Evolutionary conservation across 1,139 yeast genomes (phyloP).

Genomic region (Dujonia santamariae): DNA sequence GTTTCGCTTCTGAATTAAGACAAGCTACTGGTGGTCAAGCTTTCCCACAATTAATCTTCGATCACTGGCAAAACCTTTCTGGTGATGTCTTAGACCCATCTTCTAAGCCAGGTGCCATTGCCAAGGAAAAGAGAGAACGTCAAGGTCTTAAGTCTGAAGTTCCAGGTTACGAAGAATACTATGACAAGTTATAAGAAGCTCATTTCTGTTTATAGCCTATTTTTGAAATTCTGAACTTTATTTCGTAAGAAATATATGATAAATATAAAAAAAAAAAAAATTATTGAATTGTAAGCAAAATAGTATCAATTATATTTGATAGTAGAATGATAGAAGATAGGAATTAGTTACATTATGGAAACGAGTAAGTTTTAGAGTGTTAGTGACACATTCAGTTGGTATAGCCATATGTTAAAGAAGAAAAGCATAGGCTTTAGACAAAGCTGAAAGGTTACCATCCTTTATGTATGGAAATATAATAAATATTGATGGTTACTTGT

Average conservation of each 20-base stretch:
- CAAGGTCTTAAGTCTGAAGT: slow-evolving; percentile 96
- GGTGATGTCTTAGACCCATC: slow-evolving; percentile 93
- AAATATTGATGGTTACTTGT: no score
- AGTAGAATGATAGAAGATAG: no score
- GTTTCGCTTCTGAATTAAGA: slow-evolving; percentile 99
- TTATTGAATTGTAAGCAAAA: neutral
- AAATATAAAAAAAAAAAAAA: slow-evolving; percentile 1
- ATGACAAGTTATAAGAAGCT: slow-evolving; percentile 86
- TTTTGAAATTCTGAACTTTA: slow-evolving; percentile 1
- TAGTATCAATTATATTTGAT: neutral
- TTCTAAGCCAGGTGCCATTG: slow-evolving; percentile 95
- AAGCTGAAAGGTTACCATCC: no score
- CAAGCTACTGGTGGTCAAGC: slow-evolving; percentile 99
- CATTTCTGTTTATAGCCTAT: slow-evolving; percentile 8
- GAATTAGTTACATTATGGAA: no score
- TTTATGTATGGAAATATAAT: no score
- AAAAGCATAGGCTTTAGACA: no score
- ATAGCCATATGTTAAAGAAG: no score
- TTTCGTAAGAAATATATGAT: slow-evolving; percentile 7
- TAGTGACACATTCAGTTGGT: no score
- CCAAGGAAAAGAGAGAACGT: slow-evolving; percentile 88
- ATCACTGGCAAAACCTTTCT: slow-evolving; percentile 89
- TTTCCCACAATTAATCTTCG: slow-evolving; percentile 99
- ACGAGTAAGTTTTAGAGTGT: no score
- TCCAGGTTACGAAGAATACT: slow-evolving; percentile 99